A percentile compares a stretch with the other conserved stretches of the same genome.
Evolutionary conservation across 305 asterid species (phyloP).

Genomic region (Fraxinus xanthoxyloides): DNA sequence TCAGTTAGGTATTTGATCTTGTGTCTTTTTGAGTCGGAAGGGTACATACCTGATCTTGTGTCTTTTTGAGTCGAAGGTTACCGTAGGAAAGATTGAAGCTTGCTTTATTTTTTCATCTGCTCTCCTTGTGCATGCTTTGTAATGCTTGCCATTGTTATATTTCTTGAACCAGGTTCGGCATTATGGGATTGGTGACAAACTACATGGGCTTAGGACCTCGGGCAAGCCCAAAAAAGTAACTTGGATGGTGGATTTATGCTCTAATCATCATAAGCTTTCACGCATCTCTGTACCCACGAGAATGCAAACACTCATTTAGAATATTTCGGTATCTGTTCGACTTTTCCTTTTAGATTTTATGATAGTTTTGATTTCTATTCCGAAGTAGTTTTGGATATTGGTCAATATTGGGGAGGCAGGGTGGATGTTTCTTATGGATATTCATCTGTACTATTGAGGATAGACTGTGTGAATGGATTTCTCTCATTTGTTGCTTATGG

Average conservation of each 20-base stretch:
- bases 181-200: constrained; percentile 57
- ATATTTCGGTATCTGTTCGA: background rate
- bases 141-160: background rate
- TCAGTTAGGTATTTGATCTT: background rate
- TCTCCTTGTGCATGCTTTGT: background rate
- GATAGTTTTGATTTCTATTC: background rate
- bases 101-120: background rate
- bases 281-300: background rate
- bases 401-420: background rate
- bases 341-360: background rate
- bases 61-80: background rate
- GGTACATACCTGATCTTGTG: no score
- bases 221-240: constrained; percentile 28
- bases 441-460: background rate
- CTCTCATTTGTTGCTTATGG: background rate
- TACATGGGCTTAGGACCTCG: constrained; percentile 52
- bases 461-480: background rate
- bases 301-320: background rate
- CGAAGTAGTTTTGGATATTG: background rate
- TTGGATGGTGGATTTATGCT: background rate
- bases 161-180: constrained; percentile 41
- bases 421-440: background rate
- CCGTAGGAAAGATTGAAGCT: background rate
- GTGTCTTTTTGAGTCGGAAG: background rate
- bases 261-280: background rate